Percentiles rank a stretch among this genome's conserved stretches.
Conservation (phyloP, 495 filamentous ascomycete species). For the Choiromyces venosus region DNA sequence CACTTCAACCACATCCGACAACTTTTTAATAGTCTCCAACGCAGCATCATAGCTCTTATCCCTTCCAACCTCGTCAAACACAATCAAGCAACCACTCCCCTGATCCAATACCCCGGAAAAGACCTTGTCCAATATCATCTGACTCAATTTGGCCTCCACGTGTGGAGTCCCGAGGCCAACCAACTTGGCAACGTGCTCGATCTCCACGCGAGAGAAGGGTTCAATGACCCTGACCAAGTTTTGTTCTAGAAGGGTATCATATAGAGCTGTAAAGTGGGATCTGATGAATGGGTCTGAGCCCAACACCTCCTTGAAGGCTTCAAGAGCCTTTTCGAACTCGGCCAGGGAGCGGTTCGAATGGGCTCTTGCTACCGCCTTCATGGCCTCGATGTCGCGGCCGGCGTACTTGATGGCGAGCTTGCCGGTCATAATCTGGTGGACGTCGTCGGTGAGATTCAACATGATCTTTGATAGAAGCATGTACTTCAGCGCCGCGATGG, state of each 20-base stretch:
- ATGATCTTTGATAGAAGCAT: constrained; percentile 99
- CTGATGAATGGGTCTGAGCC: constrained; percentile 91
- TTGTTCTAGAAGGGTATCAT: constrained; percentile 98
- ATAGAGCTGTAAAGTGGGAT: constrained; percentile 85
- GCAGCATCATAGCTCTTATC: constrained; percentile 94
- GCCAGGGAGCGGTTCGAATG: constrained; percentile 91
- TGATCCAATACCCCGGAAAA: constrained; percentile 97
- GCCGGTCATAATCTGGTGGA: constrained; percentile 81
- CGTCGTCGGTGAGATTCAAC: constrained; percentile 93
- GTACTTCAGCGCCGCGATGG: constrained; percentile 91
- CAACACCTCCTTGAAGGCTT: constrained; percentile 81
- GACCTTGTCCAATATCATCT: constrained; percentile 99
- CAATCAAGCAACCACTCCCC: constrained; percentile 92
- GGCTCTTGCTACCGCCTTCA: constrained; percentile 95
- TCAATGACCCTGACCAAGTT: constrained; percentile 99
- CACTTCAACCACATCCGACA: constrained; percentile 95
- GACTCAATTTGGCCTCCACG: constrained; percentile 93
- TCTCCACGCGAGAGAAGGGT: constrained; percentile 93
- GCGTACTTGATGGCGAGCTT: constrained; percentile 97
- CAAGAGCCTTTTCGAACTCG: constrained; percentile 90
- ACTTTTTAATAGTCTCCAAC: constrained; percentile 89
- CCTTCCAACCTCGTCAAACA: constrained; percentile 88
- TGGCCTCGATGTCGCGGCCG: constrained; percentile 87
- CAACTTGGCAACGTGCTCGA: constrained; percentile 93
- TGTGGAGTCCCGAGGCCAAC: constrained; percentile 93